Conservation (phyloP, 768 basidiomycete genomes). For the Psilocybe cyanescens region DNA sequence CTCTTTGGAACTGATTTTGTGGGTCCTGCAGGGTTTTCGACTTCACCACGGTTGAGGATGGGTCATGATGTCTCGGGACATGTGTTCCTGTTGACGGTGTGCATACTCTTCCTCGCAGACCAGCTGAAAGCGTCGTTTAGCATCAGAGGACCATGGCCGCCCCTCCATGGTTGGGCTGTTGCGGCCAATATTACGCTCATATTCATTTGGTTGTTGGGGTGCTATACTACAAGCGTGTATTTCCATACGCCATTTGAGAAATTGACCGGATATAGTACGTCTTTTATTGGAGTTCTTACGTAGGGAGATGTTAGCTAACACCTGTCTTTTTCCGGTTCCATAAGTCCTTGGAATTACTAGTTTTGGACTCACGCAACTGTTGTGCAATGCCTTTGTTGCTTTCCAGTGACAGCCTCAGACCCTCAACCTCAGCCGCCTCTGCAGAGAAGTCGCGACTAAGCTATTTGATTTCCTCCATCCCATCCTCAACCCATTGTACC, state of each 20-base stretch:
- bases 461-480: background rate
- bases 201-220: slow-evolving; percentile 72
- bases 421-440: background rate
- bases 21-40: slow-evolving; percentile 40
- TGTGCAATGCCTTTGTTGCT: background rate
- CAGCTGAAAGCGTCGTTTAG: slow-evolving; percentile 66
- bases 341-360: slow-evolving; percentile 33
- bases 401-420: background rate
- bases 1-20: slow-evolving; percentile 47
- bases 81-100: slow-evolving; percentile 85
- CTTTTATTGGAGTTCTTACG: background rate
- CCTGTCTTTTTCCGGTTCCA: background rate
- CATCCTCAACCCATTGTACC: no score
- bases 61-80: slow-evolving; percentile 97
- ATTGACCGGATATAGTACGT: slow-evolving; percentile 81
- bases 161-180: slow-evolving; percentile 52
- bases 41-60: slow-evolving; percentile 63
- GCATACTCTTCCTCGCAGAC: slow-evolving; percentile 76
- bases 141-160: slow-evolving; percentile 37
- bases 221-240: slow-evolving; percentile 82
- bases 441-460: background rate
- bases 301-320: background rate
- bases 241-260: slow-evolving; percentile 93
- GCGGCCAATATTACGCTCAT: slow-evolving; percentile 50
- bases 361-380: slow-evolving; percentile 28